phyloP scores from a whole-genome alignment of 805 yeast species.

The Suhomyces sp. region DNA sequence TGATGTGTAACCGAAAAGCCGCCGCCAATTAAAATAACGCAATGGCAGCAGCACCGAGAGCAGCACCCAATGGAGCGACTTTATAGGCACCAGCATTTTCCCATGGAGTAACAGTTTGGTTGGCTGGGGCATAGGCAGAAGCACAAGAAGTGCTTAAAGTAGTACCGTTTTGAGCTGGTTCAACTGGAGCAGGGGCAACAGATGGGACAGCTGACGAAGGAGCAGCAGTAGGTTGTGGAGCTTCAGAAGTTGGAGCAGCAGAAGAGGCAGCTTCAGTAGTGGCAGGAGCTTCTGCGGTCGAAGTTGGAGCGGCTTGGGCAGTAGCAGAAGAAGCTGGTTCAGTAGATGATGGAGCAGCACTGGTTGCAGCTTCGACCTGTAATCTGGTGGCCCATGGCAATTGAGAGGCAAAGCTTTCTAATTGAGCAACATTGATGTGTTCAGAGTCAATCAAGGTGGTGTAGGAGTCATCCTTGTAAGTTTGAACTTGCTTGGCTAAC shows the following conservation, averaged over 20 bases:
- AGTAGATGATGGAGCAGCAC: conserved; percentile 11
- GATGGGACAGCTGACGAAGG: conserved; percentile 12
- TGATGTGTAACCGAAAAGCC: not conserved
- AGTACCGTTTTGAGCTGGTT: not conserved
- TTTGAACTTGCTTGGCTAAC: conserved; percentile 27
- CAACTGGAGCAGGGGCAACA: conserved; percentile 14
- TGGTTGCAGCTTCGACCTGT: conserved; percentile 4
- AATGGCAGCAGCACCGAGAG: conserved; percentile 32
- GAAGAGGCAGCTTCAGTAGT: conserved; percentile 12
- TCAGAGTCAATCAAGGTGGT: conserved; percentile 26
- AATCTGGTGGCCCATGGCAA: conserved; percentile 14
- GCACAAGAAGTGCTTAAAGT: not conserved
- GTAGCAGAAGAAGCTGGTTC: not conserved
- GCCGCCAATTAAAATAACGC: conserved; percentile 24
- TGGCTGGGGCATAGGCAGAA: not conserved
- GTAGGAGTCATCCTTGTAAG: conserved; percentile 37
- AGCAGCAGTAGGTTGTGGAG: conserved; percentile 2
- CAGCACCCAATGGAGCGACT: conserved; percentile 29
- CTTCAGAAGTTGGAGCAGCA: conserved; percentile 14
- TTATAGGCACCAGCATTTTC: conserved; percentile 13
- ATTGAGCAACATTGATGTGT: conserved; percentile 7
- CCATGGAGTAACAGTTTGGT: conserved; percentile 8
- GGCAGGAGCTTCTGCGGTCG: conserved; percentile 9
- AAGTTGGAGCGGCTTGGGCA: conserved; percentile 1
- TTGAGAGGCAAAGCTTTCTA: conserved; percentile 10